Percentiles rank a stretch among this genome's conserved stretches.
phyloP scores from a whole-genome alignment of 441 rosid genomes.

The Jatropha multifida region DNA sequence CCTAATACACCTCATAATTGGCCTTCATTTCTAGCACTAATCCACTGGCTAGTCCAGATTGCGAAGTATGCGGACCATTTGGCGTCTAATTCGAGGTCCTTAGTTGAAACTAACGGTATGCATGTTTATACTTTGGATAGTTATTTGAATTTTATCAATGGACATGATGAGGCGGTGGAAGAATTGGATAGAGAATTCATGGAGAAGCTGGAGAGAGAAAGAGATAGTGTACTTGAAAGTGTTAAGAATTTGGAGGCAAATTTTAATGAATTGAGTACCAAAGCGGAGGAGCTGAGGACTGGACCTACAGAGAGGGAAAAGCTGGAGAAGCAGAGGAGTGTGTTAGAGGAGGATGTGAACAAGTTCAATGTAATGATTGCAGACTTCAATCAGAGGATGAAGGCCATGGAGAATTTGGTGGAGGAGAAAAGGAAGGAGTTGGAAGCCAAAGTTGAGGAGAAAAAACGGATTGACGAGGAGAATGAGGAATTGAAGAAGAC shows the following conservation, averaged over 20 bases:
- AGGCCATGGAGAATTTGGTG: conserved; percentile 42
- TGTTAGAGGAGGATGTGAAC: conserved; percentile 63
- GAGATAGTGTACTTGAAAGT: conserved; percentile 36
- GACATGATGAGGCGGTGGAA: conserved; percentile 61
- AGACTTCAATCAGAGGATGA: conserved; percentile 38
- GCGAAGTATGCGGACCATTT: conserved; percentile 43
- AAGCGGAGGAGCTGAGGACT: conserved; percentile 41
- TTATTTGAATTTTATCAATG: conserved; percentile 51
- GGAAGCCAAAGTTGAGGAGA: conserved; percentile 60
- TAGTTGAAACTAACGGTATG: conserved; percentile 45
- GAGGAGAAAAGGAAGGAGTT: conserved; percentile 64
- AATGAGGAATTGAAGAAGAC: conserved; percentile 72
- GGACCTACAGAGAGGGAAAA: conserved; percentile 63
- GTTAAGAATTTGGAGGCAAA: conserved; percentile 36
- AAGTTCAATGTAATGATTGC: conserved; percentile 62
- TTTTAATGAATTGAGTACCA: conserved; percentile 41
- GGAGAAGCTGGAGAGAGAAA: conserved; percentile 66
- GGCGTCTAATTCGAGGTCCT: conserved; percentile 26
- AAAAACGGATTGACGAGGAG: conserved; percentile 50
- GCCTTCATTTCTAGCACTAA: conserved; percentile 66
- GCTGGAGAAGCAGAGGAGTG: conserved; percentile 51
- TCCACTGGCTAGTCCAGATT: conserved; percentile 80
- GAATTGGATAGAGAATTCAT: conserved; percentile 53
- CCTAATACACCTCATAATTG: conserved; percentile 87
- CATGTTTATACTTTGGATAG: conserved; percentile 42